Evolutionary conservation across 257 asterid genomes (phyloP).

Genomic region (Solanum chmielewskii): DNA sequence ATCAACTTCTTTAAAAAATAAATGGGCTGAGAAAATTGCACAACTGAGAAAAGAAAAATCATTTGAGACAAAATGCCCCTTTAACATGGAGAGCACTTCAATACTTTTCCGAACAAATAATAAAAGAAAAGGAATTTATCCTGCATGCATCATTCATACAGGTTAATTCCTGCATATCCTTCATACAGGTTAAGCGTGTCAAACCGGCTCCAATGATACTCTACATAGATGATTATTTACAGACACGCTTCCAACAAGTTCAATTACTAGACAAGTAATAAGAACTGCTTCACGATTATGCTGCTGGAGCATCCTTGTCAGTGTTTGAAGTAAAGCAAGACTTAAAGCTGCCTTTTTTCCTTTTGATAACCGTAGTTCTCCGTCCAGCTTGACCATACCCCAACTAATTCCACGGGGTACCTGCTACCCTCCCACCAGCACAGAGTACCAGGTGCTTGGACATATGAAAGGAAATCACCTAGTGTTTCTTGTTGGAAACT

Average conservation of each 20-base stretch:
- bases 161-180: not conserved
- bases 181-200: not conserved
- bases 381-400: not conserved
- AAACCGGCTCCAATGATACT: not conserved
- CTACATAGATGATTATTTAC: not conserved
- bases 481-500: not conserved
- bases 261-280: not conserved
- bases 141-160: not conserved
- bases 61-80: not conserved
- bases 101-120: not conserved
- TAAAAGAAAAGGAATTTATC: not conserved
- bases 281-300: not conserved
- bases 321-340: not conserved
- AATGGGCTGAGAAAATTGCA: not conserved
- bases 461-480: not conserved
- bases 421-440: not conserved
- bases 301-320: not conserved
- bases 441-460: not conserved
- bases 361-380: not conserved
- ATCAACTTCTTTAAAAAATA: not conserved
- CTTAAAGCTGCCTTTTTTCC: not conserved
- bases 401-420: not conserved
- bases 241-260: not conserved
- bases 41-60: not conserved
- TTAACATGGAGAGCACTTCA: not conserved